These are phyloP conservation scores for Gamsiella multidivaricata DNA, from an alignment of 192 early-diverging fungal genomes.

Conservation along the genomic window DNA sequence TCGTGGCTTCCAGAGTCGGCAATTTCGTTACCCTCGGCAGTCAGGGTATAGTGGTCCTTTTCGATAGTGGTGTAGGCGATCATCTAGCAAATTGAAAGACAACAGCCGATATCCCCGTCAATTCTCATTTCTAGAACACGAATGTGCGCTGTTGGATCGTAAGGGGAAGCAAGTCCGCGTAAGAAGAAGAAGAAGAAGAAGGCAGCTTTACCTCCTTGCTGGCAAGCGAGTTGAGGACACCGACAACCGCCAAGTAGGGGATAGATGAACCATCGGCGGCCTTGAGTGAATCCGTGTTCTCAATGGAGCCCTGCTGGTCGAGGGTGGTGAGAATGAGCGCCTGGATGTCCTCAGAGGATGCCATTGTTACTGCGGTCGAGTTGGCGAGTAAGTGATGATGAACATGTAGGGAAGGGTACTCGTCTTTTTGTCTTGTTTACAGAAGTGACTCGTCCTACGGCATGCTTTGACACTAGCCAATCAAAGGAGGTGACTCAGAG, in stretches of 20 bases:
- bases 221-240: constrained; percentile 86
- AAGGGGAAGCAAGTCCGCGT: neutral
- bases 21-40: constrained; percentile 89
- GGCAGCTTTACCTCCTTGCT: constrained; percentile 86
- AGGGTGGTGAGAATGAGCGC: constrained; percentile 72
- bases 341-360: constrained; percentile 61
- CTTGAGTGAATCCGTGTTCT: constrained; percentile 72
- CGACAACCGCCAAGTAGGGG: constrained; percentile 77
- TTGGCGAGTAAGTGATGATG: neutral
- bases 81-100: constrained; percentile 67
- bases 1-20: constrained; percentile 92
- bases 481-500: constrained; percentile 28
- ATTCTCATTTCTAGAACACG: too few species aligned
- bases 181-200: too few species aligned
- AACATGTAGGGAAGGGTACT: neutral
- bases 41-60: constrained; percentile 83
- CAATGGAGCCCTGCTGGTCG: constrained; percentile 76
- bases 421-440: neutral
- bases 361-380: constrained; percentile 28
- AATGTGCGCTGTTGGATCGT: too few species aligned
- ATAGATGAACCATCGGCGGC: constrained; percentile 65
- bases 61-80: constrained; percentile 83
- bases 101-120: neutral
- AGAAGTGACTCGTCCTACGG: neutral
- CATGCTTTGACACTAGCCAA: constrained; percentile 17